phyloP scores from a whole-genome alignment of 192 early-diverging fungal genomes.

The Dimargaris cristalligena region DNA sequence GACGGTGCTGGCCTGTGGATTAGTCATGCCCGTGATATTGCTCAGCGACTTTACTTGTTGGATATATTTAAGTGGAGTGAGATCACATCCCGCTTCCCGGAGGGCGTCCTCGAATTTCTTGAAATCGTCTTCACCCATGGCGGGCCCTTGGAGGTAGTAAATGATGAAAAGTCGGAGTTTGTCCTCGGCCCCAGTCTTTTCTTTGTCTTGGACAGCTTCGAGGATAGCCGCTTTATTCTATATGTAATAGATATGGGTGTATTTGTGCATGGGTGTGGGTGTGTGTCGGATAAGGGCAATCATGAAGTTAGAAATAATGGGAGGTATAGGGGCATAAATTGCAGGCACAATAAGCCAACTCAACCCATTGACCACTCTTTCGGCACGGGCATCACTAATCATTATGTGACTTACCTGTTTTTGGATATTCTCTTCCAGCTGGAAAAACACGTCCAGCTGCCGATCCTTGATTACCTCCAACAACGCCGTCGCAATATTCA shows the following conservation, averaged over 20 bases:
- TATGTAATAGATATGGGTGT: no score
- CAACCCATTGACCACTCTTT: no score
- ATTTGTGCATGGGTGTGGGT: no score
- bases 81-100: conserved; percentile 47
- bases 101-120: conserved; percentile 70
- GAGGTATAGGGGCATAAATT: no score
- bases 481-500: conserved; percentile 87
- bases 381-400: no score
- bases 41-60: conserved; percentile 39
- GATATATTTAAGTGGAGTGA: conserved; percentile 64
- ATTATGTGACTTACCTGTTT: conserved; percentile 38
- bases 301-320: no score
- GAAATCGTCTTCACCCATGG: conserved; percentile 66
- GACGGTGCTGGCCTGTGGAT: conserved; percentile 13
- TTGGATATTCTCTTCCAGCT: conserved; percentile 77
- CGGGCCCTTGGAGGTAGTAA: conserved; percentile 58
- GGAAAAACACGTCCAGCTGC: conserved; percentile 85
- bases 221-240: conserved; percentile 59
- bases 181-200: conserved; percentile 67
- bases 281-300: no score
- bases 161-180: conserved; percentile 83
- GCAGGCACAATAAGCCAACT: no score
- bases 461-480: conserved; percentile 80
- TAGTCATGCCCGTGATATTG: conserved; percentile 19
- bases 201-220: conserved; percentile 65